Evolutionary conservation across 768 basidiomycete genomes (phyloP).

Genomic region (Clitopilus passeckerianus): DNA sequence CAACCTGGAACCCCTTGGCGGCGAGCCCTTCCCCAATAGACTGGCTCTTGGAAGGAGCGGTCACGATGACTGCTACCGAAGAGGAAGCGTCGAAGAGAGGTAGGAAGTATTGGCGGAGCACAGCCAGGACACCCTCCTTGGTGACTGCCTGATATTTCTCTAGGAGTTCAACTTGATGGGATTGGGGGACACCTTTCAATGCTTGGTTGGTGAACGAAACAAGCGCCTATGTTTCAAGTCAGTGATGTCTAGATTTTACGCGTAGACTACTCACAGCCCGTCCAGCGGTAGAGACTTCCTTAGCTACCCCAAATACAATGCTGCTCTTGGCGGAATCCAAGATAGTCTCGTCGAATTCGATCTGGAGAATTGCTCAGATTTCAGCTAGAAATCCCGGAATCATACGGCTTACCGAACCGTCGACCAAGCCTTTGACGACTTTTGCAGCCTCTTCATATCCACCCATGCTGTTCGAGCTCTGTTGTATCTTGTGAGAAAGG

Average conservation of each 20-base stretch:
- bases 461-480: conserved; percentile 72
- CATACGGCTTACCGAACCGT: conserved; percentile 64
- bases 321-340: conserved; percentile 91
- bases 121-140: conserved; percentile 67
- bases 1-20: conserved; percentile 72
- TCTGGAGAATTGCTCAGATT: conserved; percentile 33
- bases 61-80: conserved; percentile 79
- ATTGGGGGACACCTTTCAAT: conserved; percentile 76
- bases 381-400: not conserved
- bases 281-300: conserved; percentile 78
- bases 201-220: conserved; percentile 89
- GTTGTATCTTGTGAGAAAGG: conserved; percentile 21
- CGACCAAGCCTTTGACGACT: conserved; percentile 73
- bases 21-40: conserved; percentile 63
- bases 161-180: conserved; percentile 71
- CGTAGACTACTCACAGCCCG: conserved; percentile 62
- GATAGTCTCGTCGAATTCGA: conserved; percentile 72
- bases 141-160: conserved; percentile 77
- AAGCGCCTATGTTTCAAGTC: conserved; percentile 47
- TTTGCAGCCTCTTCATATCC: conserved; percentile 79
- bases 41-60: conserved; percentile 75
- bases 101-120: conserved; percentile 70
- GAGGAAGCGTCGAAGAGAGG: conserved; percentile 78
- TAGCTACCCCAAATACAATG: conserved; percentile 80
- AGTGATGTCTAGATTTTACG: not conserved